Evolutionary conservation across 805 yeast species (phyloP).

Genomic region (Kodamaea leandrae): DNA sequence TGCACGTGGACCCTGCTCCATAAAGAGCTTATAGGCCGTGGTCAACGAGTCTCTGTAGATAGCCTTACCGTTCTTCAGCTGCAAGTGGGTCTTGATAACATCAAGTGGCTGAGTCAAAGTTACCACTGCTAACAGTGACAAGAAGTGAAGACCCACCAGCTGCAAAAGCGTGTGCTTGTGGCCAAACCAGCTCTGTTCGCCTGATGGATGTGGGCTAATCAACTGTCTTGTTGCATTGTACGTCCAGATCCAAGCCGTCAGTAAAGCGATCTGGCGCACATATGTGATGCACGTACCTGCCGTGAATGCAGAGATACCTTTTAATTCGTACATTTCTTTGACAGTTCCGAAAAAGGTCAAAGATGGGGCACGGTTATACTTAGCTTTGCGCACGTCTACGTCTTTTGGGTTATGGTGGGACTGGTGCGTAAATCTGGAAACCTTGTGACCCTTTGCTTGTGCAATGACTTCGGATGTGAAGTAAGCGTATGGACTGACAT

Average conservation of each 20-base stretch:
- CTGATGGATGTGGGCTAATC: conserved; percentile 48
- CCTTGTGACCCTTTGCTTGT: conserved; percentile 24
- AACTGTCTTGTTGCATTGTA: conserved; percentile 76
- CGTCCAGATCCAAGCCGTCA: conserved; percentile 80
- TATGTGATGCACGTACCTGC: conserved; percentile 86
- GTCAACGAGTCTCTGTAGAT: conserved; percentile 61
- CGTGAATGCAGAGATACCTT: conserved; percentile 75
- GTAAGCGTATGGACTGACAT: conserved; percentile 43
- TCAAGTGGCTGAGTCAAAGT: conserved; percentile 85
- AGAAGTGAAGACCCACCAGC: conserved; percentile 51
- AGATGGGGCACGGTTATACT: conserved; percentile 54
- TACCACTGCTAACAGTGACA: conserved; percentile 71
- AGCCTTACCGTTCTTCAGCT: conserved; percentile 62
- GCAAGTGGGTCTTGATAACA: conserved; percentile 80
- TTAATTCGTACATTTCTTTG: conserved; percentile 63
- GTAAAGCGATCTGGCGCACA: conserved; percentile 71
- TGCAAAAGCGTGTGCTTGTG: conserved; percentile 40
- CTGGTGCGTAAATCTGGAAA: conserved; percentile 22
- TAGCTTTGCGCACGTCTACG: conserved; percentile 21
- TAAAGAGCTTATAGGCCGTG: conserved; percentile 33
- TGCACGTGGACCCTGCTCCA: conserved; percentile 31
- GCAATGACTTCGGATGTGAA: conserved; percentile 33
- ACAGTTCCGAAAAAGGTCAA: conserved; percentile 50
- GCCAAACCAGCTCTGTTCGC: conserved; percentile 43
- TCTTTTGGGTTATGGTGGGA: conserved; percentile 6